Base-by-base conservation (phyloP, 768 basidiomycete genomes). In the Termitomyces sp. region DNA sequence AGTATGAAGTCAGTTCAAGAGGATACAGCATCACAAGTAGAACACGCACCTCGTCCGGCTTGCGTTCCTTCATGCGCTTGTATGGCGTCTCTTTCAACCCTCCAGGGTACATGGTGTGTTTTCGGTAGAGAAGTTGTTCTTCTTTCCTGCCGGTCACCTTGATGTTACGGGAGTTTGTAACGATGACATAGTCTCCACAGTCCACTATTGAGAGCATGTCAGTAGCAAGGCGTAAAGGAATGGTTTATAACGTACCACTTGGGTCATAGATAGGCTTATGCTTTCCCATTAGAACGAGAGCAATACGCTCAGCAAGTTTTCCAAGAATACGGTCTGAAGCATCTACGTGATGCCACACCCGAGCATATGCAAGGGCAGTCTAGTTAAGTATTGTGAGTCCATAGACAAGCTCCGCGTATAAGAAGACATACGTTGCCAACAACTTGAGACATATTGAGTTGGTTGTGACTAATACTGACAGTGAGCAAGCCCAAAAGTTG, bases 211-310 rank as follows among this genome's bases (percentile, higher is more conserved):
- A 16, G 15, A 45, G 50, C 1, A 29, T 27, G 15, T 32, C 12
- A 31, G 2, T 11, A 22, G 7, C 16, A 20, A 23, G 36, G 48
- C 12, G 42, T 33, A 9, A 3, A 47, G 18, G 5, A 36, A 18
- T 27, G 2, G 9, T 9, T 38, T 9, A 5, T 38, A 7, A 73
- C 88, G 55, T 58, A 94, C 96, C 83, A 60, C 88, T 81, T 10
- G 92, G 93, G 72, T 98, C 94, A 64, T 91, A 98, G 38, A 95
- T 92, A 6, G 96, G 95, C 67, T 98, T 99, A 71, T 98, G 94
- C 74, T 98, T 99, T 66, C 96, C 97, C 96, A 98, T 98, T 43
- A 99, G 80, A 31, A 94, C 94, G 54, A 92, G 82, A 3, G 97
- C 96, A 63, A 99, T 97, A 33, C 93, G 82, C 63, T 91, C 88